These are phyloP conservation scores for Volvariella volvacea DNA, from an alignment of 1,284 basidiomycete genomes.

Conservation along the genomic window DNA sequence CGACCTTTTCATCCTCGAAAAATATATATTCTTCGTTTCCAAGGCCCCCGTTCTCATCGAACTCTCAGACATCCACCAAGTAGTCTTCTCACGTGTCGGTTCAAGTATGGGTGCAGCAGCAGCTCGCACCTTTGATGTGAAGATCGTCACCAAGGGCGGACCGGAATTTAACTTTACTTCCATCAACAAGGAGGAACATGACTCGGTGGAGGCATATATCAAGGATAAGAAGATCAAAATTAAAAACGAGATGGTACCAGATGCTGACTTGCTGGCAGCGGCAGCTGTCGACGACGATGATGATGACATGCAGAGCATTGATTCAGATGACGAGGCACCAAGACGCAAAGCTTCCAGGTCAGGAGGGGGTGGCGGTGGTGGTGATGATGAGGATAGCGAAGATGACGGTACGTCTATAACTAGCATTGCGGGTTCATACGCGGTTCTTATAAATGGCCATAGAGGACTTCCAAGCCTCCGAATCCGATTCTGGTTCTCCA, in stretches of 20 bases:
- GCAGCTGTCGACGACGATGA: conserved; percentile 65
- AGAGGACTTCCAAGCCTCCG: conserved; percentile 88
- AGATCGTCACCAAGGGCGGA: conserved; percentile 78
- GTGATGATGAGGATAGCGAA: conserved; percentile 76
- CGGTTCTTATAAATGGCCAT: too few relatives aligned
- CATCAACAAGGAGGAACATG: conserved; percentile 95
- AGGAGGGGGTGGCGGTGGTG: conserved; percentile 22
- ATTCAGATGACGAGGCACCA: conserved; percentile 65
- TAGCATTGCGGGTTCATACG: conserved; percentile 7
- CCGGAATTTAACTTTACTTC: conserved; percentile 88
- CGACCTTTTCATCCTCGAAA: conserved; percentile 96
- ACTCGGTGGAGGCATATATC: conserved; percentile 80
- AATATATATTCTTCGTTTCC: conserved; percentile 96
- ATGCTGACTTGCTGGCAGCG: conserved; percentile 71
- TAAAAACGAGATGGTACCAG: conserved; percentile 94
- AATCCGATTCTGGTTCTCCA: conserved; percentile 80
- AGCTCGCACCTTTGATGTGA: conserved; percentile 92
- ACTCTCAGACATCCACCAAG: conserved; percentile 86
- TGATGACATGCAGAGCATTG: conserved; percentile 75
- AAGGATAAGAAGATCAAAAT: conserved; percentile 88
- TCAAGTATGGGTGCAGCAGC: conserved; percentile 77
- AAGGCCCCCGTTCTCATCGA: conserved; percentile 94
- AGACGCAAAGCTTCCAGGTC: conserved; percentile 32
- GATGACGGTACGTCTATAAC: conserved; percentile 50
- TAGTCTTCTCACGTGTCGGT: conserved; percentile 94